These are phyloP conservation scores for Hawksworthiomyces lignivorus DNA, from an alignment of 2,329 filamentous ascomycete genomes.

Conservation along the genomic window DNA sequence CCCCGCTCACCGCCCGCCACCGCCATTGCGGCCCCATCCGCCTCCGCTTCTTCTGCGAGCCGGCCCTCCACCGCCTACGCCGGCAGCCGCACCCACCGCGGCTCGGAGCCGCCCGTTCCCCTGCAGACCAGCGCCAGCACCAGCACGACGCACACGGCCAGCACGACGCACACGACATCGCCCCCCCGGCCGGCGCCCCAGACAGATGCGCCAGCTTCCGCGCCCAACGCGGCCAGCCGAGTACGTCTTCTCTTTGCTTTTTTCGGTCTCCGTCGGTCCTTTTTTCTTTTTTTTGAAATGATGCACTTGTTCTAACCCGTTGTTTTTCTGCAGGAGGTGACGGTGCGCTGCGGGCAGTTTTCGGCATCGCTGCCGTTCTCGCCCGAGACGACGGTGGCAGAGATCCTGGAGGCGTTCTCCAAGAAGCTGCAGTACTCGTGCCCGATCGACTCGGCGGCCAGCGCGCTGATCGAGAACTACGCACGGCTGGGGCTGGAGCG, in stretches of 20 bases:
- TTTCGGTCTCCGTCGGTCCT: background rate
- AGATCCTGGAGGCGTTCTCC: conserved; percentile 64
- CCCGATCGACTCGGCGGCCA: conserved; percentile 54
- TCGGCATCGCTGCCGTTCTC: conserved; percentile 65
- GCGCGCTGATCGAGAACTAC: conserved; percentile 73
- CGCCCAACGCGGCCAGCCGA: conserved; percentile 62
- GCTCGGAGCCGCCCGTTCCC: background rate
- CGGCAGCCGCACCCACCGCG: conserved; percentile 25
- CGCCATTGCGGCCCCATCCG: background rate
- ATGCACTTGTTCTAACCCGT: too few relatives aligned
- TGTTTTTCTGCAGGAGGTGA: conserved; percentile 19
- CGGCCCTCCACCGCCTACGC: conserved; percentile 22
- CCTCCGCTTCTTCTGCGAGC: conserved; percentile 1
- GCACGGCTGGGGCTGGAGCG: conserved; percentile 69
- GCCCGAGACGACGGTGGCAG: conserved; percentile 63
- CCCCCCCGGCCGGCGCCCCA: too few relatives aligned
- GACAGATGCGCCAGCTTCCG: conserved; percentile 71
- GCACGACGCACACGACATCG: too few relatives aligned
- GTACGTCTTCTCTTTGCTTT: background rate
- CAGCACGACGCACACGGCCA: too few relatives aligned
- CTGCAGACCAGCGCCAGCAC: background rate
- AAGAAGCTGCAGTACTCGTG: conserved; percentile 56
- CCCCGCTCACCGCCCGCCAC: background rate
- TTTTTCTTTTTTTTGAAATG: background rate
- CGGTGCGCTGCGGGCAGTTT: conserved; percentile 64